These are phyloP conservation scores for Linnemannia schmuckeri DNA, from an alignment of 192 early-diverging fungal genomes.

Conservation along the genomic window DNA sequence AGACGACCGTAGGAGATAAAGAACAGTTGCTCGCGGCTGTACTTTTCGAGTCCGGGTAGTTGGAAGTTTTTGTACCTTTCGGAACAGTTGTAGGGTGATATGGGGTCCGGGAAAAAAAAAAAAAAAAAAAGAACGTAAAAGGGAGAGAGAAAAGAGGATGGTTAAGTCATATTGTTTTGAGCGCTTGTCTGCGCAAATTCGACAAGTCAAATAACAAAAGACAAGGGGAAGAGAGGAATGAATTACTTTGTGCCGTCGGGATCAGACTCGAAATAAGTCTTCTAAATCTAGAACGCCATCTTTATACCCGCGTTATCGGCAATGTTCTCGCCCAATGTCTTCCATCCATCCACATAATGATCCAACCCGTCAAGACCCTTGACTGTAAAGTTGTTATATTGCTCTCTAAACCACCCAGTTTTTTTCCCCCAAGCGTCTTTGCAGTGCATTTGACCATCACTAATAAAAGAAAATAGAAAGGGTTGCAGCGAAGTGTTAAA, in stretches of 20 bases:
- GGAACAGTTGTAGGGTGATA: too few species aligned
- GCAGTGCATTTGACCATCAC: conserved; percentile 78
- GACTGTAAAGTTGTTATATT: conserved; percentile 67
- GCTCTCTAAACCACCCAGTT: conserved; percentile 71
- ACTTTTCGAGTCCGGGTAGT: conserved; percentile 63
- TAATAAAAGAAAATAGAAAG: too few species aligned
- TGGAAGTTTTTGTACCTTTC: conserved; percentile 32
- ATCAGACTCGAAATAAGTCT: conserved; percentile 7
- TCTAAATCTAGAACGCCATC: conserved; percentile 61
- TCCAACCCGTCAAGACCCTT: conserved; percentile 34
- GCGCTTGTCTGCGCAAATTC: too few species aligned
- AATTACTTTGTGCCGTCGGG: conserved; percentile 48
- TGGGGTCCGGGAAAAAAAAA: not conserved
- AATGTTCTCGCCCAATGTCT: conserved; percentile 73
- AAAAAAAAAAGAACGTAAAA: not conserved
- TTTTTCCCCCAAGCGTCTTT: conserved; percentile 58
- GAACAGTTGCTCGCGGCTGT: conserved; percentile 72
- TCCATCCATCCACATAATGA: conserved; percentile 60
- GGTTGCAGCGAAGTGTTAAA: too few species aligned
- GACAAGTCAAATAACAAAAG: conserved; percentile 2
- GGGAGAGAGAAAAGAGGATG: too few species aligned
- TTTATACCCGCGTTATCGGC: conserved; percentile 78
- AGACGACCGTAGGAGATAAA: conserved; percentile 73
- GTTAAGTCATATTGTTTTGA: too few species aligned
- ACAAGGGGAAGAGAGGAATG: conserved; percentile 50